A percentile compares a stretch with the other conserved stretches of the same genome.
Conservation (phyloP, 805 yeast genomes). For the Candida railenensis region DNA sequence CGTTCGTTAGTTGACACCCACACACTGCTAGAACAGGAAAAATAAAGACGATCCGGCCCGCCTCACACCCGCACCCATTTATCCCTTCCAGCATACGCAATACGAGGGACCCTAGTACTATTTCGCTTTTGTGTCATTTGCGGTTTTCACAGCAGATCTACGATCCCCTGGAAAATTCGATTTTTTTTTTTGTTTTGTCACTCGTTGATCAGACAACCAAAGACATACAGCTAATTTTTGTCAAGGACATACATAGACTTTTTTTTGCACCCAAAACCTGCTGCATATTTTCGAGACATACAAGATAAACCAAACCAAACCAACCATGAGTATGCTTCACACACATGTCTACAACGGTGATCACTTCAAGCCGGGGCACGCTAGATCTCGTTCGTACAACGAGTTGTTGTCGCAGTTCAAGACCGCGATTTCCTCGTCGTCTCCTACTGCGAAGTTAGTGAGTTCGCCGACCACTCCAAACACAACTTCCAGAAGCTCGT, state of each 20-base stretch:
- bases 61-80: too few species aligned
- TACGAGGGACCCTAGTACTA: neutral
- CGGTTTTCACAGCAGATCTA: neutral
- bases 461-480: neutral
- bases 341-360: constrained; percentile 30
- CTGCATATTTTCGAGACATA: neutral
- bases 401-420: constrained; percentile 30
- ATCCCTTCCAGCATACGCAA: neutral
- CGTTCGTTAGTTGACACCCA: too few species aligned
- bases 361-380: constrained; percentile 28
- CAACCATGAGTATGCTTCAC: constrained; percentile 28
- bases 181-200: neutral
- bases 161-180: neutral
- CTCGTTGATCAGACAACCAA: constrained; percentile 1
- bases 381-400: constrained; percentile 33
- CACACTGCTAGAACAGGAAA: too few species aligned
- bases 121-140: neutral
- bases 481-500: constrained; percentile 1
- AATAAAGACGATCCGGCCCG: too few species aligned
- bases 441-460: constrained; percentile 7
- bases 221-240: neutral
- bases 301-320: neutral
- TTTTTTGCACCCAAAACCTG: constrained; percentile 2
- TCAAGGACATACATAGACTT: neutral
- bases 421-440: constrained; percentile 11